Evolutionary conservation across 225 moss, liverwort and hornwort genomes (phyloP), one percentile per base, ranked within the genome.

Genomic region (Takakia lepidozioides): DNA sequence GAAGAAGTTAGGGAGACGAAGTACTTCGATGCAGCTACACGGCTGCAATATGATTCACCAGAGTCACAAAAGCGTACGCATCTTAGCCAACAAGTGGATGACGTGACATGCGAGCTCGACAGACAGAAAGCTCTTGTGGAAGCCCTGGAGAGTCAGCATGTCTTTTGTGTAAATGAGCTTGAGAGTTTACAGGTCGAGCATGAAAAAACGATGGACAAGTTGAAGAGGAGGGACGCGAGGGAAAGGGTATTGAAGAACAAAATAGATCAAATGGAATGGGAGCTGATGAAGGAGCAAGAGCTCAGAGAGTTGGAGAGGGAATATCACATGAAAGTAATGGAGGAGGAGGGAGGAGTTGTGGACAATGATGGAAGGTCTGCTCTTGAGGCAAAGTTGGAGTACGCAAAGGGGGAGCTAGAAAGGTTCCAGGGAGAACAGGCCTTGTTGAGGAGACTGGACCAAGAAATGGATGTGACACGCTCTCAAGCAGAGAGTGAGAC

Each of bases 401-500:
- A 30, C 35, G 86, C 80, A 0, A 88, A 64, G 54, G 71, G 38
- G 18, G 83, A 78, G 56, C 68, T 74, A 2, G 88, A 86, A 38
- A 55, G 51, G 26, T 83, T 78, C 10, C 76, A 48, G 49, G 23
- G 51, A 19, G 70, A 75, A n/a, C 81, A 84, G 25, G 52, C 54
- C 19, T 67, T 64, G 49, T 82, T 86, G 18, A 79, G 76, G 56
- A 67, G 58, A 34, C 81, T 88, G 55, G 93, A 95, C 40, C 63
- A 56, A 2, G 81, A 95, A 60, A 88, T 70, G 43, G 84, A 89
- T 52, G 43, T 64, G 11, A 86, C 78, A 38, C 81, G 86, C 47
- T 86, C 86, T 35, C 67, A 86, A 57, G 89, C 81, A 34, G 93
- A 93, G 56, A 79, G 70, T n/a, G 86, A 89, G 54, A 89, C 93